Evolutionary conservation across 495 filamentous ascomycete genomes (phyloP).

Genomic region (Hyaloscypha bicolor): DNA sequence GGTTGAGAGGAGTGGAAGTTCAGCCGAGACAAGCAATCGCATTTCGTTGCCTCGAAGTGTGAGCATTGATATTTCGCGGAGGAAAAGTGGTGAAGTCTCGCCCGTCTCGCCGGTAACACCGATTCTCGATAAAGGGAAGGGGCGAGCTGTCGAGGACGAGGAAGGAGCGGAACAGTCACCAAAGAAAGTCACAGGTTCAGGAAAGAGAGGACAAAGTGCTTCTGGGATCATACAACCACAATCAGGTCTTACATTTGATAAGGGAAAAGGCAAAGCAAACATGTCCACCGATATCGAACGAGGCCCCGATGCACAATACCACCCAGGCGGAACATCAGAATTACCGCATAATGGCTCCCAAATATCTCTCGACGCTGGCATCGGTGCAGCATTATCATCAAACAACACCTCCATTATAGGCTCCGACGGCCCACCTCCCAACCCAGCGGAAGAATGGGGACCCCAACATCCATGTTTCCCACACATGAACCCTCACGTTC

Average conservation of each 20-base stretch:
- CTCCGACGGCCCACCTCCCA: conserved; percentile 39
- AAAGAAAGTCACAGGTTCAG: conserved; percentile 2
- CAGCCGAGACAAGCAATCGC: conserved; percentile 52
- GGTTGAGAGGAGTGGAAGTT: conserved; percentile 66
- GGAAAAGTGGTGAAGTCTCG: conserved; percentile 41
- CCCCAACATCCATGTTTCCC: conserved; percentile 90
- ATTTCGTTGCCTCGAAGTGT: conserved; percentile 67
- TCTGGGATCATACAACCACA: conserved; percentile 34
- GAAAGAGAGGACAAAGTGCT: conserved; percentile 15
- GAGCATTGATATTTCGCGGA: conserved; percentile 31
- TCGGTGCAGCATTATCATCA: conserved; percentile 52
- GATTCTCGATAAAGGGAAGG: conserved; percentile 33
- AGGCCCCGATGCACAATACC: conserved; percentile 35
- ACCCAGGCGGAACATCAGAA: conserved; percentile 31
- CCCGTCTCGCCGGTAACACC: conserved; percentile 10
- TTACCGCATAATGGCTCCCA: conserved; percentile 39
- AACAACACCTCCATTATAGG: conserved; percentile 55
- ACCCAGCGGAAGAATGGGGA: conserved; percentile 67
- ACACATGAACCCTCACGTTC: conserved; percentile 91
- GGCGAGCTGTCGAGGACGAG: conserved; percentile 21
- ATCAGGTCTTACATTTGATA: conserved; percentile 39
- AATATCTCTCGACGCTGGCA: conserved; percentile 42
- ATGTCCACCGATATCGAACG: conserved; percentile 54
- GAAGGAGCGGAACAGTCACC: conserved; percentile 25
- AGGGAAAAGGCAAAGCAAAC: conserved; percentile 48